phyloP scores from a whole-genome alignment of 768 basidiomycete genomes.

The Mycena filopes region DNA sequence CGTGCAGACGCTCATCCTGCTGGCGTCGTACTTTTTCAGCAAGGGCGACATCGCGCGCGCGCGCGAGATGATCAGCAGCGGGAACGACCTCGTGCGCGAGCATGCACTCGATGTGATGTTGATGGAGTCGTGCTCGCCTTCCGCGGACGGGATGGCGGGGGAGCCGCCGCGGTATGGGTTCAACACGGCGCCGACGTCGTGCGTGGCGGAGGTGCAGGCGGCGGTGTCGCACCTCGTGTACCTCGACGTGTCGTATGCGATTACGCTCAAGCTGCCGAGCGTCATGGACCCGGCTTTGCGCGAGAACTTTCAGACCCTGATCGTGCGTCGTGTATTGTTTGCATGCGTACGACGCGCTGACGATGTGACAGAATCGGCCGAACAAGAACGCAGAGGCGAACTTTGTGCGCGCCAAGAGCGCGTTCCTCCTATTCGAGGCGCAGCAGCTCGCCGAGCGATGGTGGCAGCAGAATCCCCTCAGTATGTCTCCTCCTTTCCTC shows the following conservation, averaged over 20 bases:
- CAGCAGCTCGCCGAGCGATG: constrained; percentile 6
- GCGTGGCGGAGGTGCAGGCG: constrained; percentile 5
- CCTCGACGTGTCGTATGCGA: constrained; percentile 17
- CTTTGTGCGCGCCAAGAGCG: constrained; percentile 24
- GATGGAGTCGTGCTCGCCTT: neutral
- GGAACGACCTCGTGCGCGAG: neutral
- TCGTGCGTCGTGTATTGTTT: neutral
- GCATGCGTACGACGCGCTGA: neutral
- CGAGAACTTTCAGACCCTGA: neutral
- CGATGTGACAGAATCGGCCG: neutral
- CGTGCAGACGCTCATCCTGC: constrained; percentile 14
- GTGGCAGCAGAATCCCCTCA: neutral
- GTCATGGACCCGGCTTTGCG: constrained; percentile 7
- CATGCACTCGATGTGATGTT: constrained; percentile 1
- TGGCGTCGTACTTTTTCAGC: constrained; percentile 23
- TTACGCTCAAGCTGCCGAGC: constrained; percentile 14
- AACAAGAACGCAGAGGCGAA: constrained; percentile 19
- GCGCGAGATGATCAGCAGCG: constrained; percentile 4
- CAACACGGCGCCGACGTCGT: neutral
- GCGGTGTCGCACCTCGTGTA: constrained; percentile 24
- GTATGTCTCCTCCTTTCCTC: neutral
- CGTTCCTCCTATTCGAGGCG: constrained; percentile 11
- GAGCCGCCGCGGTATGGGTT: neutral
- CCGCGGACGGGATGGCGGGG: neutral
- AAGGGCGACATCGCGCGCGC: constrained; percentile 21